Base-by-base conservation (phyloP, 2,329 filamentous ascomycete genomes). In the Beauveria caledonica region DNA sequence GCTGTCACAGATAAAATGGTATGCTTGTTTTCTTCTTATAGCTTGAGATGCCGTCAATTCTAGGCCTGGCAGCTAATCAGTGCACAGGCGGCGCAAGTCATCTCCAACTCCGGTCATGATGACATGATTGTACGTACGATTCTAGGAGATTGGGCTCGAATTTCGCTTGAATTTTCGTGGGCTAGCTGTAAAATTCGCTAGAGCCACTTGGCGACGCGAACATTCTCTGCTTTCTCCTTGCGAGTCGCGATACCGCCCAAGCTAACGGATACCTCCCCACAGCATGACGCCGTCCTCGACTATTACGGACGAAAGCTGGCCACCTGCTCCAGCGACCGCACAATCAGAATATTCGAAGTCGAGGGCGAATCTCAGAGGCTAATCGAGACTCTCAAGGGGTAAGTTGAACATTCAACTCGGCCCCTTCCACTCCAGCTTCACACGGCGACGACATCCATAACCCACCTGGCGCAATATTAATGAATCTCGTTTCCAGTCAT, bases 301-400 rank as follows among this genome's bases (percentile, higher is more conserved):
- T 99, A 97, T 81, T 99, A 97, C 76, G 94, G 94, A 71, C 87
- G 94, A 67, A 89, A 93, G 71, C 86, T 99, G 68, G 94, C 94
- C 64, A 99, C 94, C 66, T 97, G 94, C 77, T 97, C 92, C 40
- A 97, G 93, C 66, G 94, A 99, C 78, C 92, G 94, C 73, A 97
- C 93, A 52, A 96, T 99, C 80, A 97, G 97, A 80, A 97, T 99
- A 72, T 99, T 97, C 72, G 94, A 99, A 77, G 88, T 99, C 60
- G 93, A 97, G 70, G 91, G 92, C 70, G 92, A 97, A 68, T 84
- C 88, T 67, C 93, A 99, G 76, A 85, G 90, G 65, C 79, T 97
- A 68, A 84, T 90, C 39, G 93, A 97, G 78, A 99, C 94, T 27
- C 80, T 99, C 66, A 96, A 96, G 78, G 93, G 93, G 91, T 95